Evolutionary conservation across 345 rosid genomes (phyloP).

Genomic region (Brassica carinata): DNA sequence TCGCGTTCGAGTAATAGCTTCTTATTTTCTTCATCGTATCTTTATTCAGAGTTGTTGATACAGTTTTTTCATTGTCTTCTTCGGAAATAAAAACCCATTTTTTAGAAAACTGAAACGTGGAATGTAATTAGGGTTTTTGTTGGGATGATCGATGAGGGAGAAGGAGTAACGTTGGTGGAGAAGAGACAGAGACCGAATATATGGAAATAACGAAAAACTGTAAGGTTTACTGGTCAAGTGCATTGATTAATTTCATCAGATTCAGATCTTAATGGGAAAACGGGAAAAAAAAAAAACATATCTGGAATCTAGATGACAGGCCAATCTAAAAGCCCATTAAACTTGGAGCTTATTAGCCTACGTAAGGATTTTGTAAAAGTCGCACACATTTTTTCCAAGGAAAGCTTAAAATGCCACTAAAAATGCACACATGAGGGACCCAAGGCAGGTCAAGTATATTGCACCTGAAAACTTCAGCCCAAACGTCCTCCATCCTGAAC

Average conservation of each 20-base stretch:
- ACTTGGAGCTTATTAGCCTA: neutral
- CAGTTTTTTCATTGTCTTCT: neutral
- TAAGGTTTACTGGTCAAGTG: conserved; percentile 27
- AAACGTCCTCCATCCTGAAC: too few relatives aligned
- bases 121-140: conserved; percentile 1
- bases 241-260: conserved; percentile 18
- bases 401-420: too few relatives aligned
- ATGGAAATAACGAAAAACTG: conserved; percentile 5
- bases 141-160: neutral
- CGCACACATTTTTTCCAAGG: too few relatives aligned
- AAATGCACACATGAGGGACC: too few relatives aligned
- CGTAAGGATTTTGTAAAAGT: neutral
- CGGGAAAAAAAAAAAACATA: too few relatives aligned
- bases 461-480: too few relatives aligned
- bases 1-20: conserved; percentile 65
- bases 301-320: conserved; percentile 29
- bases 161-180: conserved; percentile 3
- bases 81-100: neutral
- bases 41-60: neutral
- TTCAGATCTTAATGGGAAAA: neutral
- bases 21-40: conserved; percentile 72
- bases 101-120: neutral
- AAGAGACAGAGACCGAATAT: neutral
- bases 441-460: too few relatives aligned
- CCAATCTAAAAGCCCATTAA: conserved; percentile 32